These are phyloP conservation scores for Fibroporia radiculosa DNA, from an alignment of 768 basidiomycete genomes.

Conservation along the genomic window DNA sequence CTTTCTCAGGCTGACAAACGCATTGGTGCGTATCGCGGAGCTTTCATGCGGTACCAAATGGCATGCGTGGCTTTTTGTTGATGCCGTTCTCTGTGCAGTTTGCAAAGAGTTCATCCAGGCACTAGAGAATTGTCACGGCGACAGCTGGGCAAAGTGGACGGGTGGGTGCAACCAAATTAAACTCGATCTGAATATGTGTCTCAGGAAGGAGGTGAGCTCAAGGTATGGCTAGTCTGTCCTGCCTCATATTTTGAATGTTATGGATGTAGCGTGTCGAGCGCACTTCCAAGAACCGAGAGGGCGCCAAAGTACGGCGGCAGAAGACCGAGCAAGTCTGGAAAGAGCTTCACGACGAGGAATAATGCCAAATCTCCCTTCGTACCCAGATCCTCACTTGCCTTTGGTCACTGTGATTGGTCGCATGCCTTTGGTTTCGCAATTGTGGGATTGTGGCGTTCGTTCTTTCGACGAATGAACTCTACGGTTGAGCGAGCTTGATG, in stretches of 20 bases:
- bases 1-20: conserved; percentile 17
- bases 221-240: conserved; percentile 6
- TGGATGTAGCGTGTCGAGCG: conserved; percentile 46
- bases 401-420: too few relatives aligned
- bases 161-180: conserved; percentile 68
- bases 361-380: neutral
- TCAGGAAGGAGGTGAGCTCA: conserved; percentile 55
- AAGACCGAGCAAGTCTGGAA: conserved; percentile 50
- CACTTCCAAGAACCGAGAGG: conserved; percentile 49
- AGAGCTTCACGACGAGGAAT: conserved; percentile 45
- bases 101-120: conserved; percentile 77
- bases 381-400: neutral
- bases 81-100: conserved; percentile 30
- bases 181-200: conserved; percentile 58
- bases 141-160: conserved; percentile 54
- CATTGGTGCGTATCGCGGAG: conserved; percentile 15
- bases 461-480: too few relatives aligned
- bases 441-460: too few relatives aligned
- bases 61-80: conserved; percentile 3
- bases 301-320: conserved; percentile 46
- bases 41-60: conserved; percentile 6
- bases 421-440: too few relatives aligned
- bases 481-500: too few relatives aligned
- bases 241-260: conserved; percentile 3
- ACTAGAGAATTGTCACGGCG: conserved; percentile 61